Percentiles rank a stretch among this genome's conserved stretches.
These are phyloP conservation scores for Cinnamomum micranthum DNA, from an alignment of 164 flowering plant genomes.

Conservation along the genomic window DNA sequence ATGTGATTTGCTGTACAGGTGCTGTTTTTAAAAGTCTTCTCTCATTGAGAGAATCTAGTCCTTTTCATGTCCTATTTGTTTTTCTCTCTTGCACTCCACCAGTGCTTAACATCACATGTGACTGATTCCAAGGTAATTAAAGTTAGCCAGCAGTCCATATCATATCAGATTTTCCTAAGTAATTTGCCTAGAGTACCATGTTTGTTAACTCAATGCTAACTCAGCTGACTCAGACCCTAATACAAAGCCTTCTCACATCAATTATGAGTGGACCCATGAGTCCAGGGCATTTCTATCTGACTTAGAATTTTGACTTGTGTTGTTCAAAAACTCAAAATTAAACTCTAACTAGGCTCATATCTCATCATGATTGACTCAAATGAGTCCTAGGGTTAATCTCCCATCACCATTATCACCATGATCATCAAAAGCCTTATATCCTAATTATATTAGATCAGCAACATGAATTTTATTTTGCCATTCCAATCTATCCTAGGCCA, in stretches of 20 bases:
- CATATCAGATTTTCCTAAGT: slow-evolving; percentile 1
- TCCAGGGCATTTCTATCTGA: neutral
- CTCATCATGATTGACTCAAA: too few relatives aligned
- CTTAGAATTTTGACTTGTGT: neutral
- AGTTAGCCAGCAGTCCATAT: neutral
- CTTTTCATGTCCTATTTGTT: slow-evolving; percentile 7
- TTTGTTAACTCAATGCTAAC: neutral
- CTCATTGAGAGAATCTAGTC: slow-evolving; percentile 8
- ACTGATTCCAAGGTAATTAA: neutral
- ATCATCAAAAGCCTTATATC: too few relatives aligned
- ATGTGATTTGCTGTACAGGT: slow-evolving; percentile 6
- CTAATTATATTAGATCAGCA: too few relatives aligned
- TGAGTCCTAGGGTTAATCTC: too few relatives aligned
- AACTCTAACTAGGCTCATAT: too few relatives aligned
- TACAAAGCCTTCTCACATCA: neutral
- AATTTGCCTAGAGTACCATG: neutral
- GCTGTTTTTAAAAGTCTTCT: neutral
- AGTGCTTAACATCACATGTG: neutral
- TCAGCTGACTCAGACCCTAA: neutral
- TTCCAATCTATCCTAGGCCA: too few relatives aligned
- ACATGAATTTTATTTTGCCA: too few relatives aligned
- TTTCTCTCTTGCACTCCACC: slow-evolving; percentile 1
- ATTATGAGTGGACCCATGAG: neutral
- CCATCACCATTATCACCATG: too few relatives aligned
- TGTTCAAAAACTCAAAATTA: too few relatives aligned